Base-by-base conservation (phyloP, 768 basidiomycete species). In the Cantharellus cinnabarinus region DNA sequence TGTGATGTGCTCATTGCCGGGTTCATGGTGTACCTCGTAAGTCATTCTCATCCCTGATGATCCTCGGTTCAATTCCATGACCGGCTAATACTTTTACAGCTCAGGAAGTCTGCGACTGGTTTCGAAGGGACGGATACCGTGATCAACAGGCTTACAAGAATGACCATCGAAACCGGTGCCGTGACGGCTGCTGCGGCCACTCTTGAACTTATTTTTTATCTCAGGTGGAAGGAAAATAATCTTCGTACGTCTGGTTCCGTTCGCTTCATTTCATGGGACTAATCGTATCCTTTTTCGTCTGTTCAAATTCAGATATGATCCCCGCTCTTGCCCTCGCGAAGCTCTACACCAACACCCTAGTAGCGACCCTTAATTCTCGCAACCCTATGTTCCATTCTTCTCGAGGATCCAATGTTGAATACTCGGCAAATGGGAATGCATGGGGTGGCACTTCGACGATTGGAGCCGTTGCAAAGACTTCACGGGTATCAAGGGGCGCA, bases 121-220 rank as follows among this genome's bases (percentile, higher is more conserved):
- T 39, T 37, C 35, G 42, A 53, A 3, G 34, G 34, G n/a, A 61
- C 60, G 34, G 59, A 61, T 38, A 39, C 51, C 38, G 42, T 61
- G 40, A 60, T 61, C 59, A 39, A 44, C 20, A 35, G 59, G 29
- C 41, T 61, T 41, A 61, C 60, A 37, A 58, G 61, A 34, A 42
- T 61, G 60, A 61, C 61, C 34, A 55, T 61, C 50, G 42, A 61
- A 51, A 61, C 61, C 20, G 61, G 61, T 14, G 61, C 61, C 3
- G 60, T 56, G n/a, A 56, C 56, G 29, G 35, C 41, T 41, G 39
- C 59, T 41, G 60, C 60, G 3, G 60, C 60, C 58, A 61, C 58
- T 41, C 44, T 42, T 15, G 60, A 61, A 50, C 57, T 61, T 38
- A 61, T 61, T 34, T 38, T 61, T 37, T 61, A 48, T 40, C 59